Evolutionary conservation across 2,329 filamentous ascomycete species (phyloP).

Genomic region (Trichoderma sp.): DNA sequence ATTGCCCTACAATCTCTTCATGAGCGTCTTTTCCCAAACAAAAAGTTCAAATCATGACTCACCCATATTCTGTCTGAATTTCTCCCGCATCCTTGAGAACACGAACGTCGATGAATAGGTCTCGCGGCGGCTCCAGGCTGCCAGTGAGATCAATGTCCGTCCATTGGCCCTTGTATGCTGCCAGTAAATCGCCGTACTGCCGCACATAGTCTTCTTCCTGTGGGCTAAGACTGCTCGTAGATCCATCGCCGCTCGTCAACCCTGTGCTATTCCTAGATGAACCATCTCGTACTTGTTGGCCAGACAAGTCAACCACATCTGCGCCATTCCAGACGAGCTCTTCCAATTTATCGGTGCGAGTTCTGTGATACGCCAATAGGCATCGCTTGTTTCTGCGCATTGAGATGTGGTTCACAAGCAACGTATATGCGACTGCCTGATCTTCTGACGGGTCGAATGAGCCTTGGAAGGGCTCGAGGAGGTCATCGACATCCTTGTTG

Average conservation of each 20-base stretch:
- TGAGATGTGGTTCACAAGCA: constrained; percentile 90
- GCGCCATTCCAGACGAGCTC: constrained; percentile 90
- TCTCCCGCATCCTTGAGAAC: constrained; percentile 96
- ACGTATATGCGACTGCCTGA: constrained; percentile 80
- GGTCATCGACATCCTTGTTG: constrained; percentile 78
- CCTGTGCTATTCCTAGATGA: constrained; percentile 40
- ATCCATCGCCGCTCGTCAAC: constrained; percentile 50
- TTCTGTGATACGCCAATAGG: constrained; percentile 89
- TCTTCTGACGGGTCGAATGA: constrained; percentile 84
- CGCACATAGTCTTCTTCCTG: constrained; percentile 97
- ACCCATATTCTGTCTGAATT: constrained; percentile 99
- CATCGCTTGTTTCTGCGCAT: constrained; percentile 97
- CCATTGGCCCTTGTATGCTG: constrained; percentile 98
- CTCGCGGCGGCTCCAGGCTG: constrained; percentile 88
- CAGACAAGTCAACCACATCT: constrained; percentile 74
- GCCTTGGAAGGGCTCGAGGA: constrained; percentile 81
- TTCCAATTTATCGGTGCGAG: constrained; percentile 87
- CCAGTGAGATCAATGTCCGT: constrained; percentile 96
- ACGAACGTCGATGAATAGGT: constrained; percentile 95
- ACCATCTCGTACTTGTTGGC: constrained; percentile 56
- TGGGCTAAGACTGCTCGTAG: constrained; percentile 80
- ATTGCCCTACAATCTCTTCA: constrained; percentile 68
- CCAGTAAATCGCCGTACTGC: constrained; percentile 86
- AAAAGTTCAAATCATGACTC: constrained; percentile 43
- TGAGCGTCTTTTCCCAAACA: neutral